Conservation (phyloP, 176 grass and related monocot species). For the Juncus effusus region DNA sequence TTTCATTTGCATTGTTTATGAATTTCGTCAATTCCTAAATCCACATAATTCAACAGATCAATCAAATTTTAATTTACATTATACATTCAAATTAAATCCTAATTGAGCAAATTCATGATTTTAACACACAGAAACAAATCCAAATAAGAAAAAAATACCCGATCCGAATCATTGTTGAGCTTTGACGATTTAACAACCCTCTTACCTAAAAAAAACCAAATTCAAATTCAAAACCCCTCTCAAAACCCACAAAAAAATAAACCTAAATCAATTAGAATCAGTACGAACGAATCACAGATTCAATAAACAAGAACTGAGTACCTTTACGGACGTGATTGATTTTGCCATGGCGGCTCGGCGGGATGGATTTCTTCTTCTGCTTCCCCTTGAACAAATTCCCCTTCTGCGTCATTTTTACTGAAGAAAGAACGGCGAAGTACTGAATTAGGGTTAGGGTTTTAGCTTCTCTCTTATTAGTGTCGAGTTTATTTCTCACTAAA, state of each 20-base stretch:
- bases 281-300: background rate
- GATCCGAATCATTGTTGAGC: conserved; percentile 61
- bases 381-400: conserved; percentile 76
- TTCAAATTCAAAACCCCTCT: background rate
- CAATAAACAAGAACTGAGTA: conserved; percentile 16
- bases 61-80: background rate
- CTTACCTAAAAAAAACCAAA: conserved; percentile 45
- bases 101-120: no score
- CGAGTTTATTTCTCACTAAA: background rate
- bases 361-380: conserved; percentile 70
- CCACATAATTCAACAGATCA: background rate
- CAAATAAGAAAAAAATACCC: background rate
- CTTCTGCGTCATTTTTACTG: conserved; percentile 73
- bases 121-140: no score
- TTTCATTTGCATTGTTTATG: conserved; percentile 70
- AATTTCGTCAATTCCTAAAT: conserved; percentile 67
- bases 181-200: conserved; percentile 58
- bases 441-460: conserved; percentile 15
- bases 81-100: no score
- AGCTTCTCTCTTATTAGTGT: background rate
- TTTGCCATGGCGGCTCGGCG: conserved; percentile 88
- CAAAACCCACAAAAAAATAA: background rate
- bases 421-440: background rate
- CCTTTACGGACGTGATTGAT: conserved; percentile 63
- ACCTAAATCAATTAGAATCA: conserved; percentile 7